Evolutionary conservation across 306 rosid species (phyloP).

Genomic region (Canavalia gladiata): DNA sequence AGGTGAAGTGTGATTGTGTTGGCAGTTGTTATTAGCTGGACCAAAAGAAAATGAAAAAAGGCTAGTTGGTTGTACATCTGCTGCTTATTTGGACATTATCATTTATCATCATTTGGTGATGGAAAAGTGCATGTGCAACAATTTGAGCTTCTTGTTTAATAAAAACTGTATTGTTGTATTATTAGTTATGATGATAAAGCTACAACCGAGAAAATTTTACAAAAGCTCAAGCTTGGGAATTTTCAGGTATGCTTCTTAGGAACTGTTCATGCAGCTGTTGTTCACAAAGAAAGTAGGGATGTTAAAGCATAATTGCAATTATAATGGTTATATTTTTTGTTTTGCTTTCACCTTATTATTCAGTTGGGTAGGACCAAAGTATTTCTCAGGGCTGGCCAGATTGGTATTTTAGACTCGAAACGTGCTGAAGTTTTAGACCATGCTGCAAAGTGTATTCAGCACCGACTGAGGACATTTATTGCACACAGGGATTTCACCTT

Average conservation of each 20-base stretch:
- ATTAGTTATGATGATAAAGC: constrained; percentile 81
- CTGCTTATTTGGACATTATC: constrained; percentile 20
- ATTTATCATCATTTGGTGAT: constrained; percentile 16
- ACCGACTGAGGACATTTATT: constrained; percentile 71
- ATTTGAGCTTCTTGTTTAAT: constrained; percentile 35
- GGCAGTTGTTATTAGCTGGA: constrained; percentile 8
- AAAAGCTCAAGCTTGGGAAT: constrained; percentile 78
- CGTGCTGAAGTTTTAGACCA: constrained; percentile 90
- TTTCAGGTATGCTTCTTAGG: constrained; percentile 73
- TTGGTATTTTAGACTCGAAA: constrained; percentile 86
- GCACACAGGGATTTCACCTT: constrained; percentile 73
- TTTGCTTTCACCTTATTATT: constrained; percentile 39
- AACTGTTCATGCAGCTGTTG: constrained; percentile 34
- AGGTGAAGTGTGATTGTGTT: not conserved
- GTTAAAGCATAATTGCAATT: not conserved
- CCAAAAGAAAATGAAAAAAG: not conserved
- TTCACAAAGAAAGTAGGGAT: constrained; percentile 34
- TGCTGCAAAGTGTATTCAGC: constrained; percentile 84
- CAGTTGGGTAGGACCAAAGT: constrained; percentile 96
- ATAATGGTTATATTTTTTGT: constrained; percentile 35
- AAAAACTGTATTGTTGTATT: constrained; percentile 28
- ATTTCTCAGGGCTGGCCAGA: constrained; percentile 97
- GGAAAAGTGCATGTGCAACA: constrained; percentile 12
- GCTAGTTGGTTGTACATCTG: constrained; percentile 15
- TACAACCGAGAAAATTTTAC: constrained; percentile 75